Conservation (phyloP, 2,329 filamentous ascomycete genomes). For the Aspergillus viridinutans region DNA sequence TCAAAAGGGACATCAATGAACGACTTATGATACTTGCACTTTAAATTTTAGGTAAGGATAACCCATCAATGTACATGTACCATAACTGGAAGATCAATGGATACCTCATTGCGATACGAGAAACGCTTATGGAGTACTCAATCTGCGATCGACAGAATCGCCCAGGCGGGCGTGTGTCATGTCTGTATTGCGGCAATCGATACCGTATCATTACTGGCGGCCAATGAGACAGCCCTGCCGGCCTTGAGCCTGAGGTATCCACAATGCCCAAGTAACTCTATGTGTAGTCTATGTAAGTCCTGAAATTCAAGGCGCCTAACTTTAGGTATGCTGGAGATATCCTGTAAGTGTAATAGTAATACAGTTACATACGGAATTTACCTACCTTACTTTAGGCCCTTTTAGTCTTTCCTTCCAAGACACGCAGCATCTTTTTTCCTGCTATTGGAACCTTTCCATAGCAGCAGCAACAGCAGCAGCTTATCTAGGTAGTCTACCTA, state of each 20-base stretch:
- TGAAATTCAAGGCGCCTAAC: neutral
- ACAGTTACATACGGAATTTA: neutral
- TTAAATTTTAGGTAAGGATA: neutral
- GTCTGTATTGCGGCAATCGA: neutral
- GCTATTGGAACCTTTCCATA: constrained; percentile 8
- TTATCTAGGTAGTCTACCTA: constrained; percentile 9
- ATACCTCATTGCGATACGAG: constrained; percentile 13
- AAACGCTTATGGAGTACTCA: neutral
- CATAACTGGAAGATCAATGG: constrained; percentile 10
- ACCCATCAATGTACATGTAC: neutral
- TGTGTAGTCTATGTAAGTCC: neutral
- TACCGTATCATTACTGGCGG: neutral
- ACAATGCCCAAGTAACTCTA: neutral
- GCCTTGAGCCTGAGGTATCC: neutral
- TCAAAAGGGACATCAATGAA: neutral
- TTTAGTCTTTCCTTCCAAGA: constrained; percentile 7
- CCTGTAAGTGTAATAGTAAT: neutral
- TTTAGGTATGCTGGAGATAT: neutral
- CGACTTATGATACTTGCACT: neutral
- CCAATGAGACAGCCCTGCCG: neutral
- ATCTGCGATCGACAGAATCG: constrained; percentile 11
- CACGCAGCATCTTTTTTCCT: constrained; percentile 22
- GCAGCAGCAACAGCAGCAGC: neutral
- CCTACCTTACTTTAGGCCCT: neutral
- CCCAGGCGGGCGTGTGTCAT: neutral